Evolutionary conservation across 805 yeast genomes (phyloP), one percentile per base, ranked within the genome.

Genomic region (Priceomyces fermenticarens): DNA sequence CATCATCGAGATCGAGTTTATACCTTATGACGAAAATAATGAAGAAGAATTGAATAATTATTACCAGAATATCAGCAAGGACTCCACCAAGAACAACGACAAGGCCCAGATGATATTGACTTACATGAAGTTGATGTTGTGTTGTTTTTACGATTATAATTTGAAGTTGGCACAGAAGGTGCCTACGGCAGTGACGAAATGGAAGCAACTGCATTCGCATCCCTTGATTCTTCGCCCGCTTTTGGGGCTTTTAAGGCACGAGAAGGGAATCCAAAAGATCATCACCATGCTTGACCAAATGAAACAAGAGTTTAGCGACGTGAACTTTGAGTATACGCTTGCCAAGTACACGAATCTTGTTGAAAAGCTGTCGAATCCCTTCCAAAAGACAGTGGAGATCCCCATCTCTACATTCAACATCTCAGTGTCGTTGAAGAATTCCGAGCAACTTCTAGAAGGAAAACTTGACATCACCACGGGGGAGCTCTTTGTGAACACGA

Each of bases 1-100:
- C 45, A 65, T 77, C 29, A 65, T 90, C 29, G 95, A 86, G 56
- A 73, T 90, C 37, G 93, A 83, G 46, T 67, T 79, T n/a, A 72
- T 80, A 11, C 66, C 74, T 3, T 66, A 62, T 48, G 70, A 65
- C 41, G 69, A 65, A 30, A 63, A 55, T 31, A 67, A 64, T 39
- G 74, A 67, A 41, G 76, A 70, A 34, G 67, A 60, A 20, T 46
- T 58, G 30, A 53, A 46, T 31, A 58, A 58, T 36, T 47, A 53
- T 33, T 62, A 64, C 36, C 63, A 62, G 36, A 60, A 60, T 40
- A 57, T 59, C 39, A 56, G 57, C 35, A 48, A 51, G 2, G 58
- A 61, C 17, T 58, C 70, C 3, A 52, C 62, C 15, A 56, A 54
- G 32, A 53, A 65, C 30, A 64, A 65, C 41, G 56, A 52, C 17